Evolutionary conservation across 176 grass and related monocot species (phyloP).

Genomic region (Musa itinerans): DNA sequence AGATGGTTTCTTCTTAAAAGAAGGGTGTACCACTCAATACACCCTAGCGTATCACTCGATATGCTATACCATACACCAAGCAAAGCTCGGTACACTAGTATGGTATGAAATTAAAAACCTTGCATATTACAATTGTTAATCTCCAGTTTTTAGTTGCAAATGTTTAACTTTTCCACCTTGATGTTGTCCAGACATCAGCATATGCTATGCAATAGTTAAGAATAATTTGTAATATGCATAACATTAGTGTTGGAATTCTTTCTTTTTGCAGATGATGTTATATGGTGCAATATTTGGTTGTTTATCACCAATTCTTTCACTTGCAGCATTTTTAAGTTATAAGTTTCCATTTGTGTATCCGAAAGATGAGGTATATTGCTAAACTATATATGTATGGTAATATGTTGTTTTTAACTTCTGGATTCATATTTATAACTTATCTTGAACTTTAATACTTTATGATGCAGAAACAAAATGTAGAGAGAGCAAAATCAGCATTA

Average conservation of each 20-base stretch:
- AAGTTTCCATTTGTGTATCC: slow-evolving; percentile 90
- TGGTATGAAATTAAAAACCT: too few species aligned
- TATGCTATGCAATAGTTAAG: too few species aligned
- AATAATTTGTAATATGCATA: too few species aligned
- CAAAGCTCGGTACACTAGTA: too few species aligned
- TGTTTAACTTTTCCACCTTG: too few species aligned
- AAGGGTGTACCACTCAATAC: too few species aligned
- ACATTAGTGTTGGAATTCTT: background rate
- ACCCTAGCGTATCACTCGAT: too few species aligned
- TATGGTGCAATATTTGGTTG: slow-evolving; percentile 98
- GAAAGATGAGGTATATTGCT: slow-evolving; percentile 75
- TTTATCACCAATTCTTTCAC: slow-evolving; percentile 78
- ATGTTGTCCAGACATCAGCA: too few species aligned
- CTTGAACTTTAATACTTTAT: background rate
- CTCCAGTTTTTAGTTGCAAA: too few species aligned
- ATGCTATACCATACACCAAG: too few species aligned
- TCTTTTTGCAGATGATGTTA: slow-evolving; percentile 77
- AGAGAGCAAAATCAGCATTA: slow-evolving; percentile 69
- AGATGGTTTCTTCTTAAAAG: too few species aligned
- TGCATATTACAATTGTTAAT: too few species aligned
- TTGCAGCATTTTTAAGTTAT: slow-evolving; percentile 93
- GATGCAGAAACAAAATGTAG: slow-evolving; percentile 81
- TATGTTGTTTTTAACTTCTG: background rate
- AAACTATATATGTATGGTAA: slow-evolving; percentile 1
- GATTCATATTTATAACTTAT: background rate